A percentile compares a stretch with the other conserved stretches of the same genome.
These are phyloP conservation scores for Eucalyptus tenuipes DNA, from an alignment of 345 rosid genomes.

Conservation along the genomic window DNA sequence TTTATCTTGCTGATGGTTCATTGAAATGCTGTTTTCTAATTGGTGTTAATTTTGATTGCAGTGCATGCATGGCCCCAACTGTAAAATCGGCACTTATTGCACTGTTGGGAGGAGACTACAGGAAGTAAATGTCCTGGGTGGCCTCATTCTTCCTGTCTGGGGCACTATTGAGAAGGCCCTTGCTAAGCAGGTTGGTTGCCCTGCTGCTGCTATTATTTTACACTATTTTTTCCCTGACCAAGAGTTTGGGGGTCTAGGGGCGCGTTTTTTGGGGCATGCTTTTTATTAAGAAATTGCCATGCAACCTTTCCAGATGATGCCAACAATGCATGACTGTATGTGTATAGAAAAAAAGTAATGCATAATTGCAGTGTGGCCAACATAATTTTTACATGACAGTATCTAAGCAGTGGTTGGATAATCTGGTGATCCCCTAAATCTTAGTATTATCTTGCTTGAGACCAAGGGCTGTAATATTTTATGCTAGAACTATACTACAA, in stretches of 20 bases:
- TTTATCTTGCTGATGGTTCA: not conserved
- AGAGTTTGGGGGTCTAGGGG: not conserved
- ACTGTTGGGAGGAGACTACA: conserved; percentile 94
- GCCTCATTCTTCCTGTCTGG: conserved; percentile 97
- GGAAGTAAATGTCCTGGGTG: conserved; percentile 93
- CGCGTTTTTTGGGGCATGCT: not conserved
- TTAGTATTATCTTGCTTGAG: not conserved
- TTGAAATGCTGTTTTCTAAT: not conserved
- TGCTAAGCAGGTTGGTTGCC: conserved; percentile 62
- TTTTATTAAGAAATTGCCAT: not conserved
- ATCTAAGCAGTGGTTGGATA: not conserved
- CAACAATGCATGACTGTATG: not conserved
- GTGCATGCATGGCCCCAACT: conserved; percentile 99
- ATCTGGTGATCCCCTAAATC: not conserved
- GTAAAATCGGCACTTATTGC: conserved; percentile 82
- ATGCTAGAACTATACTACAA: not conserved
- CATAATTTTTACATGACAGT: not conserved
- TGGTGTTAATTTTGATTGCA: conserved; percentile 11
- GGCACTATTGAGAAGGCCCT: conserved; percentile 96
- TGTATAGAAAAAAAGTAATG: not conserved
- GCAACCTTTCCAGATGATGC: not conserved
- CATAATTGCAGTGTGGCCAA: not conserved
- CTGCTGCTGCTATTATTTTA: not conserved
- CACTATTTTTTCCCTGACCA: not conserved
- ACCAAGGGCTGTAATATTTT: not conserved